Evolutionary conservation across 306 rosid species (phyloP).

Genomic region (Fagus sylvatica): DNA sequence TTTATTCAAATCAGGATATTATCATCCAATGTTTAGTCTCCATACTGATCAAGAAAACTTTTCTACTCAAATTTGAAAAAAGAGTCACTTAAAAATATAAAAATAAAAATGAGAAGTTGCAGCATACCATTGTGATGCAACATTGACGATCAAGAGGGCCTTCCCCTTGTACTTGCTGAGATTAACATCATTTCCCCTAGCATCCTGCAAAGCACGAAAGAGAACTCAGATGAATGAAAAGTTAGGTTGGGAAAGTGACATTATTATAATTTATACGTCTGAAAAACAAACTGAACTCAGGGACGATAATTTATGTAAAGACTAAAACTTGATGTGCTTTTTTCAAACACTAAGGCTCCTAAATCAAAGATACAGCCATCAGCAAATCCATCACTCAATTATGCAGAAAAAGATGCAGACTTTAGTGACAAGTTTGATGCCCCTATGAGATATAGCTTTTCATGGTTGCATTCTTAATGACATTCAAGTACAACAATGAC

Average conservation of each 20-base stretch:
- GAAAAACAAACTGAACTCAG: not conserved
- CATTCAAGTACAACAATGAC: not conserved
- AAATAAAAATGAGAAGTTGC: not conserved
- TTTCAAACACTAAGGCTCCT: not conserved
- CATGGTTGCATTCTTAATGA: not conserved
- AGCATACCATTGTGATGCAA: conserved; percentile 90
- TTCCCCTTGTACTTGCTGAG: conserved; percentile 88
- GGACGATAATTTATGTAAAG: not conserved
- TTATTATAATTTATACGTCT: not conserved
- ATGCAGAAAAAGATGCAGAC: not conserved
- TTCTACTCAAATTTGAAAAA: not conserved
- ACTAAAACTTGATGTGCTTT: not conserved
- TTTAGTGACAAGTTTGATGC: not conserved
- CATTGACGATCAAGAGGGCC: conserved; percentile 84
- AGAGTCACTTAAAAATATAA: not conserved
- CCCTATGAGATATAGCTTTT: not conserved
- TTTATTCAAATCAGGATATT: not conserved
- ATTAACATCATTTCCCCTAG: conserved; percentile 83
- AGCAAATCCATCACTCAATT: not conserved
- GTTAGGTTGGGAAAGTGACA: not conserved
- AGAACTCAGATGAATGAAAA: not conserved
- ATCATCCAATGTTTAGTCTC: not conserved
- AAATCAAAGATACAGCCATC: too few relatives aligned
- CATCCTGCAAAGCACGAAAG: conserved; percentile 55
- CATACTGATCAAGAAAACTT: not conserved